Evolutionary conservation across 139 green algal genomes (phyloP).

Genomic region (Limnomonas spitsbergensis): DNA sequence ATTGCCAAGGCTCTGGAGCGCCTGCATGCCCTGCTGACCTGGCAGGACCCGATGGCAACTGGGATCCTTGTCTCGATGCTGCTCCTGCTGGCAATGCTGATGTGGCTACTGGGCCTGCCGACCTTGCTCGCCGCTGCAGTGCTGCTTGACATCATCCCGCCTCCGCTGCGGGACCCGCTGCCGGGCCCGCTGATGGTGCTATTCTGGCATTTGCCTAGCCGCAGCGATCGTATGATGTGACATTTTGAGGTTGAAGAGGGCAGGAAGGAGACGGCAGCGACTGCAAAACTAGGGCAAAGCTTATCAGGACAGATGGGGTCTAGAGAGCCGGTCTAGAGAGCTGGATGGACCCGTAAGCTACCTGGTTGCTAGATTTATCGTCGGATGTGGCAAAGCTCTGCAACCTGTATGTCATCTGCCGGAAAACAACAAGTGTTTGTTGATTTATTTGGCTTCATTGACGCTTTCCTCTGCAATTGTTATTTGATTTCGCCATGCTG

Average conservation of each 20-base stretch:
- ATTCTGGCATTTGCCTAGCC: constrained; percentile 29
- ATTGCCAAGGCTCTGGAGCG: constrained; percentile 29
- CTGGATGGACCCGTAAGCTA: too few relatives aligned
- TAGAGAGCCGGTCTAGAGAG: too few relatives aligned
- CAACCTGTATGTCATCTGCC: too few relatives aligned
- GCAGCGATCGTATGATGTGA: constrained; percentile 39
- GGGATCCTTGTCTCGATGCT: constrained; percentile 1
- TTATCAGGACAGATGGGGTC: too few relatives aligned
- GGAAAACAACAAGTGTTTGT: too few relatives aligned
- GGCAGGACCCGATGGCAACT: constrained; percentile 30
- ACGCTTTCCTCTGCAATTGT: too few relatives aligned
- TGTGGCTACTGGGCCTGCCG: constrained; percentile 21
- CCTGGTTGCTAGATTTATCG: too few relatives aligned
- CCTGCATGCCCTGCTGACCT: constrained; percentile 24
- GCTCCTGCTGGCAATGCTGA: neutral
- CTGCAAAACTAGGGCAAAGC: too few relatives aligned
- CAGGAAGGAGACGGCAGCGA: too few relatives aligned
- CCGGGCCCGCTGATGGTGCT: constrained; percentile 22
- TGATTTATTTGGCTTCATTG: too few relatives aligned
- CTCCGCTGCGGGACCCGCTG: constrained; percentile 29
- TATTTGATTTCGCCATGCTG: too few relatives aligned
- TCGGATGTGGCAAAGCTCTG: too few relatives aligned
- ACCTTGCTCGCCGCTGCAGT: constrained; percentile 25
- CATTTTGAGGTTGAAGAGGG: neutral
- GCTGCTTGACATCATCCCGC: constrained; percentile 42